These are phyloP conservation scores for Rostrohypoxylon terebratum DNA, from an alignment of 495 filamentous ascomycete species.

Conservation along the genomic window DNA sequence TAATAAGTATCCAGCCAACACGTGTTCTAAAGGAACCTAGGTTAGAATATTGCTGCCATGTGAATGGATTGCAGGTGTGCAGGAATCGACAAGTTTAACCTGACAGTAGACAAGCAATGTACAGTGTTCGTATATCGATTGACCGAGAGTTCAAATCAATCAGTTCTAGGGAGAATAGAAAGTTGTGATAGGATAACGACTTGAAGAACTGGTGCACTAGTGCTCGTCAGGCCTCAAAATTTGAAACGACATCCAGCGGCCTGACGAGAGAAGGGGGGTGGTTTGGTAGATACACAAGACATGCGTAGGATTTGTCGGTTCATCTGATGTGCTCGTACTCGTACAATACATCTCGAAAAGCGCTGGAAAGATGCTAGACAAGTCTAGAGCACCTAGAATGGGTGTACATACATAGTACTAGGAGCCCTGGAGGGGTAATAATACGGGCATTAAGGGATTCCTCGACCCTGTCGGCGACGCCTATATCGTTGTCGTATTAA, in stretches of 20 bases:
- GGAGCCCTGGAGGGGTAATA: conserved; percentile 31
- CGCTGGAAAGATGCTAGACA: conserved; percentile 23
- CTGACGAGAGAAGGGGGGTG: conserved; percentile 31
- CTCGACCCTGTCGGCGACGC: conserved; percentile 43
- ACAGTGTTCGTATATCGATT: conserved; percentile 18
- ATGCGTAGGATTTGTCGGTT: conserved; percentile 17
- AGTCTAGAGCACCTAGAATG: conserved; percentile 1
- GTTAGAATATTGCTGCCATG: background rate
- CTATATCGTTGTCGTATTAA: conserved; percentile 49
- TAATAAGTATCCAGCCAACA: conserved; percentile 2
- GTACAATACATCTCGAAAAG: conserved; percentile 15
- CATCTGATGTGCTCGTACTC: conserved; percentile 21
- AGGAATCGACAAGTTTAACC: conserved; percentile 3
- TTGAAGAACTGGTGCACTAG: conserved; percentile 16
- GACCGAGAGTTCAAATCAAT: conserved; percentile 6
- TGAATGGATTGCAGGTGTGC: background rate
- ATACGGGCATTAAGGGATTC: conserved; percentile 30
- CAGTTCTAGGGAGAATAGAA: background rate
- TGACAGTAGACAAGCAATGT: background rate
- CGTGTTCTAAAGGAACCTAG: background rate
- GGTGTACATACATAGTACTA: conserved; percentile 1
- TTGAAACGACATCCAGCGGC: conserved; percentile 25
- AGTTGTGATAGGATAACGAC: conserved; percentile 2
- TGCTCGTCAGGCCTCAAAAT: conserved; percentile 31
- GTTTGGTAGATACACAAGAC: conserved; percentile 34